These are phyloP conservation scores for Begonia peltatifolia DNA, from an alignment of 306 rosid genomes.

Conservation along the genomic window DNA sequence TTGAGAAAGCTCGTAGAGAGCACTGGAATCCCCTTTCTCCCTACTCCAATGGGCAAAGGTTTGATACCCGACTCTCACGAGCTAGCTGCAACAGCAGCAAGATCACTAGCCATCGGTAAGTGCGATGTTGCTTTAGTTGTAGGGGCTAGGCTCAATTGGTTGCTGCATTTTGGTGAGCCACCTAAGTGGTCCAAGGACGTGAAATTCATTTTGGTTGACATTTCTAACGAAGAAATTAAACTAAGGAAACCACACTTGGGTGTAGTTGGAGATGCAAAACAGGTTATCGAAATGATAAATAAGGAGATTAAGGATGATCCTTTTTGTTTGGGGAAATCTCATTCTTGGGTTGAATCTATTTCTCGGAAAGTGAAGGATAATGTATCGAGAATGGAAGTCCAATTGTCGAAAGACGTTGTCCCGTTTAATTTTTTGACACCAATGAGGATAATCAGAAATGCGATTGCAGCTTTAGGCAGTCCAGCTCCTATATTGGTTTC, in stretches of 20 bases:
- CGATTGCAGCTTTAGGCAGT: constrained; percentile 23
- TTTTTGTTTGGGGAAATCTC: constrained; percentile 64
- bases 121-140: constrained; percentile 86
- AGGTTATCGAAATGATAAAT: constrained; percentile 42
- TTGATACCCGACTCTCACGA: constrained; percentile 63
- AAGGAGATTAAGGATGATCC: constrained; percentile 82
- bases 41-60: constrained; percentile 96
- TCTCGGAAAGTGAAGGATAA: constrained; percentile 51
- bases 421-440: constrained; percentile 71
- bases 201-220: constrained; percentile 71
- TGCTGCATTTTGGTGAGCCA: constrained; percentile 83
- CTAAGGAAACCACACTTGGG: constrained; percentile 70
- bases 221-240: constrained; percentile 58
- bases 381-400: constrained; percentile 65
- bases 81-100: constrained; percentile 82
- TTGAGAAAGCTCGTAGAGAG: constrained; percentile 49
- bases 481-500: constrained; percentile 51
- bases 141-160: constrained; percentile 86
- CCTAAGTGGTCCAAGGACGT: constrained; percentile 88
- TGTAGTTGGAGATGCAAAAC: constrained; percentile 74
- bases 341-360: constrained; percentile 70
- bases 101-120: constrained; percentile 75
- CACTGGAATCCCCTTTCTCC: constrained; percentile 82
- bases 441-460: constrained; percentile 42
- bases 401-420: constrained; percentile 58